phyloP scores from a whole-genome alignment of 768 basidiomycete genomes.

The Leccinum truebloodii region DNA sequence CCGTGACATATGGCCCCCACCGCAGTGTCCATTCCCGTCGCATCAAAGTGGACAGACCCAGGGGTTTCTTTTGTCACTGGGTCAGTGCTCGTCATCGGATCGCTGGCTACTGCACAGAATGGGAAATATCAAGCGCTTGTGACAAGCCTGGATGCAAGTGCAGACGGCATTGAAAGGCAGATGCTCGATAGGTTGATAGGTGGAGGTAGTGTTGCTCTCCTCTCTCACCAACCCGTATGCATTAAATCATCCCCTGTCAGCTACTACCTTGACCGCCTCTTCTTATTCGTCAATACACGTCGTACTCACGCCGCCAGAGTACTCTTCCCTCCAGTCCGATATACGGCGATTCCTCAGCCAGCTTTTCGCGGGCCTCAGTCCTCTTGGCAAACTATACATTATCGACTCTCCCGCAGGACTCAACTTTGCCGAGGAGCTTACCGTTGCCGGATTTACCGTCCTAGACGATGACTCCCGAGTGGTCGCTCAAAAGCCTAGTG shows the following conservation, averaged over 20 bases:
- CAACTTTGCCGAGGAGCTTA: constrained; percentile 57
- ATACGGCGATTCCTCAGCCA: constrained; percentile 58
- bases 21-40: constrained; percentile 28
- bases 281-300: constrained; percentile 68
- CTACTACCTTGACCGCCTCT: constrained; percentile 53
- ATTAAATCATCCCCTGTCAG: constrained; percentile 37
- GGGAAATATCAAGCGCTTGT: constrained; percentile 77
- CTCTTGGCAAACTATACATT: constrained; percentile 70
- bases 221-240: background rate
- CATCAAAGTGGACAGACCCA: constrained; percentile 20
- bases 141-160: constrained; percentile 47
- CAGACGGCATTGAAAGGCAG: constrained; percentile 66
- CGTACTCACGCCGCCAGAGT: constrained; percentile 63
- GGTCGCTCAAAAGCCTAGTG: constrained; percentile 71
- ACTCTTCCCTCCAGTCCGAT: constrained; percentile 53
- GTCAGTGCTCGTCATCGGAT: constrained; percentile 72
- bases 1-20: constrained; percentile 56
- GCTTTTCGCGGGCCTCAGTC: constrained; percentile 58
- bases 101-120: constrained; percentile 73
- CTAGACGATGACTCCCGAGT: constrained; percentile 50
- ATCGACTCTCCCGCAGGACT: constrained; percentile 50
- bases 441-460: constrained; percentile 63
- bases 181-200: constrained; percentile 83
- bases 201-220: constrained; percentile 50
- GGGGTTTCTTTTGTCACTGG: constrained; percentile 38